These are phyloP conservation scores for Colletotrichum melonis DNA, from an alignment of 2,329 filamentous ascomycete species.

Conservation along the genomic window DNA sequence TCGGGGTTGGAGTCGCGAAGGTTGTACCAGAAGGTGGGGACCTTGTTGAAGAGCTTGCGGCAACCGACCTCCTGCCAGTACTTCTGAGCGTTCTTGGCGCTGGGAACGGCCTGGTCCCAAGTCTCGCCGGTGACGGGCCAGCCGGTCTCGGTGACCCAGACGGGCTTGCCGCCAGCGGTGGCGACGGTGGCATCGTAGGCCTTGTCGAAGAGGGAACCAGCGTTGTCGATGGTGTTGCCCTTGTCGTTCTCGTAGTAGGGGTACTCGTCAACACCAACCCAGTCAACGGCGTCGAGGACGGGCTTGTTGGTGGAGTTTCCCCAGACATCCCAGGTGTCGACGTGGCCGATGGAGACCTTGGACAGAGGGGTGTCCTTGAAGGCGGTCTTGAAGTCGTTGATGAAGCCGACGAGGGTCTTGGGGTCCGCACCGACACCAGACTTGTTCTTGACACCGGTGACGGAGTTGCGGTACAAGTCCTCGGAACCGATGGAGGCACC, in stretches of 20 bases:
- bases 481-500: constrained; percentile 75
- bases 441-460: constrained; percentile 71
- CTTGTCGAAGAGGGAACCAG: constrained; percentile 64
- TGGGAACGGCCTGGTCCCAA: constrained; percentile 66
- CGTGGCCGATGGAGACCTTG: constrained; percentile 69
- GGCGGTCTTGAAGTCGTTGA: constrained; percentile 70
- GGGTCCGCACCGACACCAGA: constrained; percentile 71
- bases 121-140: constrained; percentile 69
- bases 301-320: constrained; percentile 67
- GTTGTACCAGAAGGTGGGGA: constrained; percentile 71
- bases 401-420: constrained; percentile 71
- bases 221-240: constrained; percentile 66
- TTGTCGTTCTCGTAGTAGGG: constrained; percentile 72
- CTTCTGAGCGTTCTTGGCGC: constrained; percentile 67
- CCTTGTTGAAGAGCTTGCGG: constrained; percentile 65
- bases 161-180: constrained; percentile 62
- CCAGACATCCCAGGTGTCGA: constrained; percentile 76
- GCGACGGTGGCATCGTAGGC: constrained; percentile 57
- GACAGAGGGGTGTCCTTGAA: constrained; percentile 59
- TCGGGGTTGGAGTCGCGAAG: constrained; percentile 71
- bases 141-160: constrained; percentile 74
- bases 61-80: constrained; percentile 75
- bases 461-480: constrained; percentile 72
- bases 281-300: constrained; percentile 73
- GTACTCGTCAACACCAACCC: constrained; percentile 73